Percentiles rank a stretch among this genome's conserved stretches.
Conservation (phyloP, 129 eudicot genomes). For the Tagetes patula region DNA sequence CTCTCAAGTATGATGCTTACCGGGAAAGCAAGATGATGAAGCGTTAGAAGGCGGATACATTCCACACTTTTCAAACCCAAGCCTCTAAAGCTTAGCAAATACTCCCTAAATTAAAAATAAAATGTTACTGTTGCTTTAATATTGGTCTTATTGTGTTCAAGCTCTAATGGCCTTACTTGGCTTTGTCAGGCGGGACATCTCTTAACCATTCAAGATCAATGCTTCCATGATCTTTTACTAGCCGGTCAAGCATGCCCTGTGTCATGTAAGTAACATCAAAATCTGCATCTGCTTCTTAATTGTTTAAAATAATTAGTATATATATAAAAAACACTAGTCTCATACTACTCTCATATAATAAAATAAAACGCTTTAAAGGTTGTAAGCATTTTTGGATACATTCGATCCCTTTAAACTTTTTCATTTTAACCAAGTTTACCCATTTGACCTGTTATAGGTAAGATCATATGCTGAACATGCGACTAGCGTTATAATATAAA, state of each 20-base stretch:
- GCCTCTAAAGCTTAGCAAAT: constrained; percentile 75
- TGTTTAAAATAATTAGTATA: neutral
- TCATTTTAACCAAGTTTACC: neutral
- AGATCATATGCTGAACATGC: neutral
- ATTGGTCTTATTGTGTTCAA: neutral
- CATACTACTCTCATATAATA: neutral
- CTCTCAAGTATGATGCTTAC: constrained; percentile 48
- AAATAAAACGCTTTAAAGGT: neutral
- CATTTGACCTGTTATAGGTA: neutral
- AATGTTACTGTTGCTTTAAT: constrained; percentile 14
- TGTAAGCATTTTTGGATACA: neutral
- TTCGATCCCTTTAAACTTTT: neutral
- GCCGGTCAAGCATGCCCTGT: constrained; percentile 81
- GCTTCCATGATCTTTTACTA: constrained; percentile 86
- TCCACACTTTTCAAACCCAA: constrained; percentile 87
- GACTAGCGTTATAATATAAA: constrained; percentile 11
- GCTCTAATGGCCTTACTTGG: constrained; percentile 61
- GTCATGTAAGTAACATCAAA: constrained; percentile 27
- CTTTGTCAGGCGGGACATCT: constrained; percentile 95
- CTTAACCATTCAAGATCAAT: constrained; percentile 93
- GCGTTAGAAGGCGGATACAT: constrained; percentile 83
- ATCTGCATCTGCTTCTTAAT: neutral
- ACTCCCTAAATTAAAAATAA: constrained; percentile 51
- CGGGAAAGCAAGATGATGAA: constrained; percentile 92
- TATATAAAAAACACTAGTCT: neutral